These are phyloP conservation scores for Stenocarpella maydis DNA, from an alignment of 2,329 filamentous ascomycete species.

Conservation along the genomic window DNA sequence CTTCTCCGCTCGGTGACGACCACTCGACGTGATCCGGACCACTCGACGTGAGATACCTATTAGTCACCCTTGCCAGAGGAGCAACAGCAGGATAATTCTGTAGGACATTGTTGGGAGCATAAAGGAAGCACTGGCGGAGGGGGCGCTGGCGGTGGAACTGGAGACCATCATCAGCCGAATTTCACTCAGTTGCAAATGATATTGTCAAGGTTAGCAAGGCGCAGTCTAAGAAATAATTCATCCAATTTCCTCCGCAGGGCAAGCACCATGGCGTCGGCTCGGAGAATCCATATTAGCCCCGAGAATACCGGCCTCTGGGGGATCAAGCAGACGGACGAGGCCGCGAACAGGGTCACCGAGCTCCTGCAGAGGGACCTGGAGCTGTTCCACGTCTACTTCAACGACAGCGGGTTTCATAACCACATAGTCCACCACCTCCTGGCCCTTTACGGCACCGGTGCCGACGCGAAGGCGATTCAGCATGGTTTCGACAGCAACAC, in stretches of 20 bases:
- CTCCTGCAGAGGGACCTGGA: conserved; percentile 81
- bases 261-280: conserved; percentile 55
- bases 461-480: conserved; percentile 65
- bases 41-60: conserved; percentile 2
- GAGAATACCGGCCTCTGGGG: conserved; percentile 59
- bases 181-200: background rate
- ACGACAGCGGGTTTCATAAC: conserved; percentile 78
- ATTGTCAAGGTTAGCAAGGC: conserved; percentile 5
- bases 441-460: conserved; percentile 78
- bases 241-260: background rate
- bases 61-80: background rate
- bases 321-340: conserved; percentile 59
- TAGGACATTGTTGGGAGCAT: conserved; percentile 2
- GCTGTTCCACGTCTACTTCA: conserved; percentile 83
- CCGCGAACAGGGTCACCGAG: conserved; percentile 69
- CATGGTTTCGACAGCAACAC: conserved; percentile 71
- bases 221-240: background rate
- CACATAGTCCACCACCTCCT: conserved; percentile 82
- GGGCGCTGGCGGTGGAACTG: background rate
- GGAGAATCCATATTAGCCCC: conserved; percentile 56
- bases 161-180: background rate
- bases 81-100: background rate
- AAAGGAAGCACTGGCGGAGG: background rate
- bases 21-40: conserved; percentile 1
- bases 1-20: conserved; percentile 17